Evolutionary conservation across 2,329 filamentous ascomycete species (phyloP).

Genomic region (Fusarium subglutinans): DNA sequence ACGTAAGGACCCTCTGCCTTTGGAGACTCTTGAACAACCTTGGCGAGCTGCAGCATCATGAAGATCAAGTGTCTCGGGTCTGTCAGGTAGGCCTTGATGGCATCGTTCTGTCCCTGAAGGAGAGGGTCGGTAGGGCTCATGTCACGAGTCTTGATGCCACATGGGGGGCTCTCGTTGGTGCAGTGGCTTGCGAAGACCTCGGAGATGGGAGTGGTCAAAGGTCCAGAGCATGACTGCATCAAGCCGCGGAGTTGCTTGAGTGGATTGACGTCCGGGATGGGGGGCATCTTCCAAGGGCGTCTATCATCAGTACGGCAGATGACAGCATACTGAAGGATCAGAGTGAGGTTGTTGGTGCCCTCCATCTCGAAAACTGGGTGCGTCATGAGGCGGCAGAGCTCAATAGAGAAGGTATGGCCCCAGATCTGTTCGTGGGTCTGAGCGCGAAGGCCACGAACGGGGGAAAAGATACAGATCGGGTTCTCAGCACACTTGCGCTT

Average conservation of each 20-base stretch:
- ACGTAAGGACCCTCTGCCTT: neutral
- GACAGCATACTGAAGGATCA: neutral
- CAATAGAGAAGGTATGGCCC: neutral
- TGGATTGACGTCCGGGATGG: neutral
- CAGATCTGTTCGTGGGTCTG: neutral
- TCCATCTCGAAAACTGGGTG: neutral
- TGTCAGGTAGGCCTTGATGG: neutral
- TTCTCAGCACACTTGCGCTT: neutral
- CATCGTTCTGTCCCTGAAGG: neutral
- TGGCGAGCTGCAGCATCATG: neutral
- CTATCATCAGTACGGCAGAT: neutral
- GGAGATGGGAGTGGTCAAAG: neutral
- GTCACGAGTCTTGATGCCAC: neutral
- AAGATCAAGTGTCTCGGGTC: neutral
- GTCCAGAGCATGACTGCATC: neutral
- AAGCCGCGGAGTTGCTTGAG: neutral
- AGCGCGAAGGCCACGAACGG: neutral
- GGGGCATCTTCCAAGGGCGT: neutral
- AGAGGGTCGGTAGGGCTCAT: neutral
- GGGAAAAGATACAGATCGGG: neutral
- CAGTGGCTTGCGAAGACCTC: neutral
- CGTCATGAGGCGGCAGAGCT: neutral
- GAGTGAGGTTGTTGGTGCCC: neutral
- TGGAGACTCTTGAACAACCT: neutral
- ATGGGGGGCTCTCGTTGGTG: neutral